Base-by-base conservation (phyloP, 2,329 filamentous ascomycete species). In the Graphium sp. region DNA sequence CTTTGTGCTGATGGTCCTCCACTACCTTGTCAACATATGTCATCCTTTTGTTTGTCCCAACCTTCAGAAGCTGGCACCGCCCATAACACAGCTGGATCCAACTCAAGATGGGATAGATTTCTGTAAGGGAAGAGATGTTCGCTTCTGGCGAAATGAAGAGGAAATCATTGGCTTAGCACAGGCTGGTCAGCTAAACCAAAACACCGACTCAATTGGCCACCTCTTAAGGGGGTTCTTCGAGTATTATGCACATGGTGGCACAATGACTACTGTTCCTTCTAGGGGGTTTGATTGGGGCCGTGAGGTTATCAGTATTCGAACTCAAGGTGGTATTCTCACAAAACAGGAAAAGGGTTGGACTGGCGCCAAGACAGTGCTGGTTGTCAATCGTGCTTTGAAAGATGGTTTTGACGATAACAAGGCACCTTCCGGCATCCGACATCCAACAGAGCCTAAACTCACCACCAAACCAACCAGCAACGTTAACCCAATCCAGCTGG, bases 1-100 rank as follows among this genome's bases (percentile, higher is more conserved):
- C 28, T 94, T 87, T 49, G 82, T 89, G 5, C 56, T 93, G 22
- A 92, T 94, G 84, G 74, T 91, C 5, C 57, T 93, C 11, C 85
- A 94, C 50, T 93, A 87, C 44, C 66, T 93, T 17, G 72, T 89
- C 43, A 92, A 93, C 40, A 50, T 93, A 29, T 78, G 68, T 1
- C 60, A 70, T 26, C 84, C 85, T 1, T 82, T 83, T 30, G 78
- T 94, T 12, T 73, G 82, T 33, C 82, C 80, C 0, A 93, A 94
- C 42, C 61, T 94, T 3, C 83, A 91, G 44, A 52, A 61, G 31
- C 56, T 63, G 39, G 62, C 52, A 20, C 59, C 53, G 7, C 53
- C 49, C 7, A 32, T 37, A n/a, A 24, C 35, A 18, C 38, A 44
- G 19, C 24, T 38, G 7, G 43, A 47, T 26, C 32, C 34, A 20